Percentiles rank a stretch among this genome's conserved stretches.
phyloP scores from a whole-genome alignment of 129 eudicot species.

The Ambrosia trifida region DNA sequence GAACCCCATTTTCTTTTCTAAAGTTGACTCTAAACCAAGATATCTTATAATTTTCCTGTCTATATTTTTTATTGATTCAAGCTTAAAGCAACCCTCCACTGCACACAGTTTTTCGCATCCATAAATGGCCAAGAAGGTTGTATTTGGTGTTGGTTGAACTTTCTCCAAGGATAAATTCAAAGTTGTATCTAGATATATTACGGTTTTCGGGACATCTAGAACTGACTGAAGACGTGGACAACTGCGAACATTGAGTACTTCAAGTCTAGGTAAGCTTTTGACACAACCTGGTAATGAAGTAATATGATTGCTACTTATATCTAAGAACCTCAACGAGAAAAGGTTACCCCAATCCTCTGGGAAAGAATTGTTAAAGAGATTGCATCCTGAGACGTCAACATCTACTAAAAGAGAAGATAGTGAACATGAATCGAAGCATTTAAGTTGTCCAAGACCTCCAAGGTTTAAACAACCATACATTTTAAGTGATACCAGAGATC shows the following conservation, averaged over 20 bases:
- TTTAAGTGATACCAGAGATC: not conserved
- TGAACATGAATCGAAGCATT: not conserved
- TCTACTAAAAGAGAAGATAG: not conserved
- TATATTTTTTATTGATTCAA: not conserved
- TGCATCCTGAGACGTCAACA: constrained; percentile 7
- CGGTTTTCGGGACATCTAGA: not conserved
- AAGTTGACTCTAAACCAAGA: not conserved
- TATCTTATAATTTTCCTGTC: constrained; percentile 5
- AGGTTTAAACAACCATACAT: constrained; percentile 16
- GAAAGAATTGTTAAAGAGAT: constrained; percentile 9
- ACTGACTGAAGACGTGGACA: constrained; percentile 16
- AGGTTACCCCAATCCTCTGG: constrained; percentile 13
- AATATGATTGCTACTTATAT: not conserved
- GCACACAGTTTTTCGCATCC: not conserved
- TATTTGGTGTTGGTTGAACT: not conserved
- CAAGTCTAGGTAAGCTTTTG: constrained; percentile 6
- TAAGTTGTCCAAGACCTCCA: not conserved
- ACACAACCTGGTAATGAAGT: constrained; percentile 15
- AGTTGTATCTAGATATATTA: accelerated
- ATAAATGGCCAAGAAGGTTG: too few species aligned
- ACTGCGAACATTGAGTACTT: not conserved
- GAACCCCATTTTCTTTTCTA: not conserved
- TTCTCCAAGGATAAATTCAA: not conserved
- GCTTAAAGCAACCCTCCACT: not conserved
- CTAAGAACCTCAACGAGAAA: not conserved